Base-by-base conservation (phyloP, 2,329 filamentous ascomycete genomes). In the Penicillium nordicum region DNA sequence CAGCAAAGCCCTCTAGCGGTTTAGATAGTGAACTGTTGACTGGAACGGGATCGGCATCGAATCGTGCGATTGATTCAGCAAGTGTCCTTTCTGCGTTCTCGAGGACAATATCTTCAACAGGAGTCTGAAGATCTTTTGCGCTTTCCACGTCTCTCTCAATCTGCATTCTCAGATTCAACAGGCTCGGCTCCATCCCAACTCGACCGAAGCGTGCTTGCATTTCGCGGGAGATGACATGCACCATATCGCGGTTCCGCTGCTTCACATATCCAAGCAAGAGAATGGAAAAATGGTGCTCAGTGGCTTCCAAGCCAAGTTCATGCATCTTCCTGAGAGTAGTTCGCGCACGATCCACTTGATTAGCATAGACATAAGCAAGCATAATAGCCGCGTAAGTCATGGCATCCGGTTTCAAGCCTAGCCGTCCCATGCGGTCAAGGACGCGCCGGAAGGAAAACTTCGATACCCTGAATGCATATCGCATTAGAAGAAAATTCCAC, bases 401-500 rank as follows among this genome's bases (percentile, higher is more conserved):
- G 4, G 70, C 74, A 65, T 88, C 80, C 10, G 81, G 76, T 30
- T 74, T 71, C 32, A 88, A 73, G 0, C 77, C 72, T 40, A 76
- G 70, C 5, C 76, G 67, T 45, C 79, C 72, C 83, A 89, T 88
- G 52, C 77, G 76, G 30, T 74, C 72, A 61, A 85, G 82, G 3
- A 84, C 70, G 51, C 78, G 76, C 60, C 82, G 78, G 16, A 82
- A 78, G n/a, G 77, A 78, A 23, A 77, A 69, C 29, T 86, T 65
- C 58, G 88, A 81, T 53, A 87, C 82, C 7, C 82, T 80, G 53
- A 84, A 76, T 7, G 89, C 89, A 69, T 91, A 82, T 58, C 88
- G 84, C 54, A 82, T 80, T 5, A 97, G 77, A 32, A 97, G 75
- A 51, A 84, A 80, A 68, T 97, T 96, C 89, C 90, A 97, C 67